These are phyloP conservation scores for Penicillium cataractarum DNA, from an alignment of 495 filamentous ascomycete genomes.

Conservation along the genomic window DNA sequence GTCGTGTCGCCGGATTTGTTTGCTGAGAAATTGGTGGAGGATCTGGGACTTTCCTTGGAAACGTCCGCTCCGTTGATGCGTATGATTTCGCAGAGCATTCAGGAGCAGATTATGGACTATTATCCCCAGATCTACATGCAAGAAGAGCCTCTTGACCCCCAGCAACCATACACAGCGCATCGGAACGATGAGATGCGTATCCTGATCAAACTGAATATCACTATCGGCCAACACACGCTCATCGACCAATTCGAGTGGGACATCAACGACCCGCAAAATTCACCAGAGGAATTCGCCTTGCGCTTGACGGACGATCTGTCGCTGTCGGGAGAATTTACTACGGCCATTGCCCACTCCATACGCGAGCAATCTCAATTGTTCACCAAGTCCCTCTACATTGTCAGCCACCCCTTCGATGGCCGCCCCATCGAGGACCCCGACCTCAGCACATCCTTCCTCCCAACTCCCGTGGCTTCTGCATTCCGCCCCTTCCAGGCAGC, in stretches of 20 bases:
- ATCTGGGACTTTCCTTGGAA: slow-evolving; percentile 77
- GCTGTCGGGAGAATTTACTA: slow-evolving; percentile 93
- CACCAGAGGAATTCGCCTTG: slow-evolving; percentile 88
- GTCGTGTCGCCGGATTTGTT: slow-evolving; percentile 78
- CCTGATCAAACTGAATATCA: slow-evolving; percentile 93
- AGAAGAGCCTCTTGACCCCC: slow-evolving; percentile 87
- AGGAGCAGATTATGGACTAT: slow-evolving; percentile 90
- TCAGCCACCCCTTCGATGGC: slow-evolving; percentile 93
- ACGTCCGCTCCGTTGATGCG: slow-evolving; percentile 66
- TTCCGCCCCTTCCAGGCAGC: slow-evolving; percentile 89
- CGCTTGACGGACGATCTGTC: slow-evolving; percentile 90
- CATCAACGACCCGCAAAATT: slow-evolving; percentile 92
- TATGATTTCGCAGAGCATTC: slow-evolving; percentile 76
- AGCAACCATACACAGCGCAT: slow-evolving; percentile 88
- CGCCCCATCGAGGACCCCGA: slow-evolving; percentile 91
- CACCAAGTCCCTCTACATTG: slow-evolving; percentile 88
- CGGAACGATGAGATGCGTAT: slow-evolving; percentile 99
- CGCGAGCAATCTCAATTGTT: slow-evolving; percentile 94
- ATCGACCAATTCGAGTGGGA: slow-evolving; percentile 99
- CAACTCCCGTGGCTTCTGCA: slow-evolving; percentile 76
- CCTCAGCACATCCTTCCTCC: slow-evolving; percentile 79
- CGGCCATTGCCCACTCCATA: slow-evolving; percentile 95
- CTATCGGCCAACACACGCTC: slow-evolving; percentile 91
- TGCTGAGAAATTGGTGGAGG: slow-evolving; percentile 86
- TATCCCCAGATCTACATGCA: slow-evolving; percentile 88